Evolutionary conservation across 2,329 filamentous ascomycete genomes (phyloP), one percentile per base, ranked within the genome.

Genomic region (Ophiostoma australiae): DNA sequence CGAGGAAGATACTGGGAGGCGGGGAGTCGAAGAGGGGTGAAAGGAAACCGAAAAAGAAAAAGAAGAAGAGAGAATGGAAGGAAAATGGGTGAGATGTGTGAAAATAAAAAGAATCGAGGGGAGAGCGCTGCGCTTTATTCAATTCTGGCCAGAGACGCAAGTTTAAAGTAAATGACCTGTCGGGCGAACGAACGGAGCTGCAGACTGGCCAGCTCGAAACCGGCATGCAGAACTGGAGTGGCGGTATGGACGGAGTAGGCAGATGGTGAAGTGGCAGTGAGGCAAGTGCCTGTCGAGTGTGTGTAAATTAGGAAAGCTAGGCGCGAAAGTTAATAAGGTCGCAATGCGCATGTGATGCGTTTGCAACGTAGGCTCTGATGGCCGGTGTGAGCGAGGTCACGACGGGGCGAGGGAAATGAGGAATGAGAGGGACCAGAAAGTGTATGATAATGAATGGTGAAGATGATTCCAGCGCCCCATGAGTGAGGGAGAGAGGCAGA

Each of bases 231-330:
- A 23, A 39, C 41, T 7, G n/a, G 63, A 39, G 63, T 66, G 63
- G 63, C 63, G 63, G 63, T 66, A 66, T 66, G 63, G 41, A n/a
- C 20, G 63, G 35, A 35, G 63, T 39, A 35, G 35, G 20, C 13
- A 23, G 63, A n/a, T 41, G 31, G 58, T 39, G 20, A 69, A n/a
- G 5, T 37, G 67, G 31, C 20, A 48, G 31, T 33, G 15, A 58
- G 44, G 17, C 15, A 15, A 61, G 33, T 23, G 17, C 2, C 23
- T 63, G 10, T 23, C 20, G 4, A 23, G 20, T 66, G 17, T 20
- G 20, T 66, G 20, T 20, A 17, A 17, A 27, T 31, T 58, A 27
- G n/a, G 23, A 31, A 31, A 58, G 52, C 39, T 58, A 27, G 23
- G 17, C 15, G 48, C 15, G 48, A 10, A 10, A 41, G 39, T 41